Conservation (phyloP, 352 stramenopile genomes). For the Globisporangium acanthophoron region DNA sequence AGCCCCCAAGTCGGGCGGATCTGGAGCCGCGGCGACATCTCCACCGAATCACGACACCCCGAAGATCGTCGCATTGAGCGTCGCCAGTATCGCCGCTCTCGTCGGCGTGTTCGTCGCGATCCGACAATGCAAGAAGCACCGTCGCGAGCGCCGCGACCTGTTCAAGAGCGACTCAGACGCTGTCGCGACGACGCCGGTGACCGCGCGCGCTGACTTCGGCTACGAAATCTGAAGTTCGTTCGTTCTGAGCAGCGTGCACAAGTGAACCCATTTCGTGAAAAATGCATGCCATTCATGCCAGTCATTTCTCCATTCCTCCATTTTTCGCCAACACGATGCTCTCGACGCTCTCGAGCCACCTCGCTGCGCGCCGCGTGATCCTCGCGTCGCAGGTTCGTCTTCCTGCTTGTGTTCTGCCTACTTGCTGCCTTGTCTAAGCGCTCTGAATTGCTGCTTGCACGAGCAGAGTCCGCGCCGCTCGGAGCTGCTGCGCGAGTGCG, state of each 20-base stretch:
- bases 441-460: no score
- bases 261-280: no score
- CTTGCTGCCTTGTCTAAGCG: background rate
- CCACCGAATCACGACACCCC: background rate
- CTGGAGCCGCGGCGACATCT: background rate
- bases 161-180: background rate
- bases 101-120: background rate
- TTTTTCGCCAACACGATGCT: slow-evolving; percentile 27
- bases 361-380: slow-evolving; percentile 52
- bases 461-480: slow-evolving; percentile 62
- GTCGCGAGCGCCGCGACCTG: background rate
- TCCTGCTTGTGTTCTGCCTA: background rate
- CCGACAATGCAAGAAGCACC: background rate
- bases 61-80: slow-evolving; percentile 1
- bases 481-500: slow-evolving; percentile 66
- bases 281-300: no score
- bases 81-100: slow-evolving; percentile 1
- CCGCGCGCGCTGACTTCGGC: background rate
- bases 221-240: background rate
- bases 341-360: slow-evolving; percentile 32
- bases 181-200: background rate
- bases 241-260: no score
- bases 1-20: background rate
- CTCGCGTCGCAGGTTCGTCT: slow-evolving; percentile 54
- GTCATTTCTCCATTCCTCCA: background rate